Evolutionary conservation across 2,329 filamentous ascomycete genomes (phyloP).

Genomic region (Graphium sp.): DNA sequence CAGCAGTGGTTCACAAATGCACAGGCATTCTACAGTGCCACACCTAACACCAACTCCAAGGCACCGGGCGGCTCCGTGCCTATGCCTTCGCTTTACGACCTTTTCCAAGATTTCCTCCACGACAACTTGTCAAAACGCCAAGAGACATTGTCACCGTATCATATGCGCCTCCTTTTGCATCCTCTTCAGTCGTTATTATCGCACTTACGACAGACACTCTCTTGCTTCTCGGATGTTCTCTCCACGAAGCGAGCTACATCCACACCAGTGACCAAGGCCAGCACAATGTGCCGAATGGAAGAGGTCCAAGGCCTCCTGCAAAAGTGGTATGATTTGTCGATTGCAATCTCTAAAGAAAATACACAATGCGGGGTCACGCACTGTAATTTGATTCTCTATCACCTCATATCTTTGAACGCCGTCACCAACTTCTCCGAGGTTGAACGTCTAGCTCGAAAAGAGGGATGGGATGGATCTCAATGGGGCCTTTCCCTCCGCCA

Average conservation of each 20-base stretch:
- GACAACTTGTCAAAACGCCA: conserved; percentile 39
- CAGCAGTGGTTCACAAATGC: conserved; percentile 42
- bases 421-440: conserved; percentile 52
- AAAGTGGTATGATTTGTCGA: conserved; percentile 51
- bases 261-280: conserved; percentile 37
- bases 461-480: conserved; percentile 36
- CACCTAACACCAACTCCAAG: conserved; percentile 25
- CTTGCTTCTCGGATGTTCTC: conserved; percentile 43
- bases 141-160: conserved; percentile 26
- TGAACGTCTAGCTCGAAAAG: conserved; percentile 46
- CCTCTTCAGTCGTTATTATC: conserved; percentile 49
- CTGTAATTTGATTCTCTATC: conserved; percentile 52
- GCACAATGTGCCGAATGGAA: conserved; percentile 41
- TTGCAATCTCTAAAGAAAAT: conserved; percentile 35
- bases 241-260: conserved; percentile 20
- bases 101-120: conserved; percentile 52
- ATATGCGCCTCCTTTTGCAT: conserved; percentile 51
- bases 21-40: conserved; percentile 39
- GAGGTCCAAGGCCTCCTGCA: conserved; percentile 48
- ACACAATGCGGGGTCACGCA: conserved; percentile 41
- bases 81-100: conserved; percentile 39
- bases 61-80: conserved; percentile 21
- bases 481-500: conserved; percentile 37
- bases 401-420: conserved; percentile 52
- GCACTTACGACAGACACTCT: conserved; percentile 47